These are phyloP conservation scores for Ammopiptanthus mongolicus DNA, from an alignment of 306 rosid species.

Conservation along the genomic window DNA sequence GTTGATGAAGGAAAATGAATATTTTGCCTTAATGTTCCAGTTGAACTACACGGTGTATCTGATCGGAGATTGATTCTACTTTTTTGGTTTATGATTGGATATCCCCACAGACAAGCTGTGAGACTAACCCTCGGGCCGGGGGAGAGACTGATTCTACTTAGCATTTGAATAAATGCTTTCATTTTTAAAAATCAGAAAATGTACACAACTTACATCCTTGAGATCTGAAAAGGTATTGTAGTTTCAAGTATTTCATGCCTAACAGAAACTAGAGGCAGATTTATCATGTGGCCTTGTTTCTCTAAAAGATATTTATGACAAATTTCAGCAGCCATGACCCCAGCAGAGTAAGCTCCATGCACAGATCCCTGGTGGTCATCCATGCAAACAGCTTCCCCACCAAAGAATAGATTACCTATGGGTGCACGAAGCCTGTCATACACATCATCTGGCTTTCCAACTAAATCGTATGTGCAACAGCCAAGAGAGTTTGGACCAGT, in stretches of 20 bases:
- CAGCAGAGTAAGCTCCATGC: slow-evolving; percentile 61
- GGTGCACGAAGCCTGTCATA: slow-evolving; percentile 73
- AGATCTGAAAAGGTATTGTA: slow-evolving; percentile 49
- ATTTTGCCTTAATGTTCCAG: background rate
- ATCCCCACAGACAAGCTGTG: too few species aligned
- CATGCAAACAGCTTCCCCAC: slow-evolving; percentile 57
- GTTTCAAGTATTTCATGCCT: slow-evolving; percentile 37
- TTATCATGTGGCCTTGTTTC: slow-evolving; percentile 28
- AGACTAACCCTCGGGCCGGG: too few species aligned
- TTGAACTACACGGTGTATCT: background rate
- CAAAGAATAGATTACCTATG: slow-evolving; percentile 48
- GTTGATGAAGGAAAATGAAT: background rate
- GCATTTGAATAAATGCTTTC: background rate
- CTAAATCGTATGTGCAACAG: slow-evolving; percentile 64
- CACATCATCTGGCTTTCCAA: slow-evolving; percentile 60
- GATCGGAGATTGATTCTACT: background rate
- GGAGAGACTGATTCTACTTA: background rate
- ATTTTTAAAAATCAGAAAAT: background rate
- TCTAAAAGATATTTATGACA: slow-evolving; percentile 31
- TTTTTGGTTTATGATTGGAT: too few species aligned
- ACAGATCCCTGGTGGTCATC: slow-evolving; percentile 67
- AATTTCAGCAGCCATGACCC: slow-evolving; percentile 45
- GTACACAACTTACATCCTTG: slow-evolving; percentile 33
- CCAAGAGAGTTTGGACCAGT: slow-evolving; percentile 73
- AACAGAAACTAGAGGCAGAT: slow-evolving; percentile 25